Evolutionary conservation across 1,139 yeast species (phyloP), one percentile per base, ranked within the genome.

Genomic region (Suhomyces bolitotheri): DNA sequence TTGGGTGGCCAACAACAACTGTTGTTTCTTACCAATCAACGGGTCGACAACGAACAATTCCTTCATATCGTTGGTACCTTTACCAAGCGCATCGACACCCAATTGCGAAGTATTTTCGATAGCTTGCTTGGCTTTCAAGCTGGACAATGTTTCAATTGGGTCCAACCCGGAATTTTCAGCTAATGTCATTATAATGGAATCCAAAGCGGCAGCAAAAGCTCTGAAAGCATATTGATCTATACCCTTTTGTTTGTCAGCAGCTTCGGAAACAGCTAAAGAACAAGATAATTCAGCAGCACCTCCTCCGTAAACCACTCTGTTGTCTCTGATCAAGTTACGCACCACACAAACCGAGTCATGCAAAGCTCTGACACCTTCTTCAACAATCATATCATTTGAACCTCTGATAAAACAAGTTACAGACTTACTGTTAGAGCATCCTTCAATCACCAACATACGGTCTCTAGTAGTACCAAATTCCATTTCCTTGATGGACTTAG

Each of bases 301-400:
- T 50, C 98, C 98, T 46, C 98, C 98, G 56, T 94, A 94, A 11
- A 94, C 97, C 31, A 94, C 88, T 62, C 97, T 78, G 58, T 81
- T 83, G 59, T 94, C 97, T 56, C 84, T 81, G 38, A 94, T 83
- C 57, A 94, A 76, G 66, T 94, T 94, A 68, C 98, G 86, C 22
- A 94, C 98, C 34, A 94, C 98, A 68, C 98, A 92, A 41, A 94
- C 70, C 5, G 98, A 88, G 60, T 94, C 99, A 57, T 92, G 98
- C 42, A 94, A 73, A 1, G 98, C 97, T 63, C 99, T 81, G 49
- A 87, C 80, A 38, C 97, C 95, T 67, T 94, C 98, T 51, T 92
- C 97, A 20, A 87, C 90, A 56, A 94, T 89, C 98, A 94, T 94
- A 63, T 88, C 92, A 64, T 90, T 92, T 13, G 96, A 87, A 30